Evolutionary conservation across 768 basidiomycete genomes (phyloP), one percentile per base, ranked within the genome.

Genomic region (Boletus rubroflammeus): DNA sequence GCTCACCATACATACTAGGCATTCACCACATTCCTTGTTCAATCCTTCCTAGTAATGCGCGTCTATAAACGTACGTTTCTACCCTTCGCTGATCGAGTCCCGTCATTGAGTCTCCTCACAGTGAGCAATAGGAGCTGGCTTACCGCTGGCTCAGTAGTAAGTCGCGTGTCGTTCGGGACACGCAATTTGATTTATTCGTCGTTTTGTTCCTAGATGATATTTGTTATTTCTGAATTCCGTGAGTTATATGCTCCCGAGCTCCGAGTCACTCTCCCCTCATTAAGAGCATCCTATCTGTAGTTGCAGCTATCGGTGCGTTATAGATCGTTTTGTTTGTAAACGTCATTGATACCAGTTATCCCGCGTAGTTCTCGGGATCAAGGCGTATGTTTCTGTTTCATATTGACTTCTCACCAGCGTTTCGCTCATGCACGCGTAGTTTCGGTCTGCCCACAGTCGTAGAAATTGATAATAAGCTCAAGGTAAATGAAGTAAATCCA

Each of bases 11-110:
- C 15, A 15, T 34, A 4, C 13, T 32, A 67, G 66, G 59, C 73
- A 29, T 62, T 81, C 19, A 81, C 78, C 13, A 78, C 75, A 6
- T 67, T 75, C 39, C 64, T 81, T 21, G 82, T 83, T 6, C 83
- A 84, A 67, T 74, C 78, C 36, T 84, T 83, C 67, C 73, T 82
- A 54, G 62, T 73, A 0, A 66, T 74, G 57, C 78, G 82, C 1
- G 70, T 84, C 3, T 84, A 77, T 72, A 73, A 67, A 45, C 61
- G 78, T 80, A 61, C 47, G 78, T 68, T 39, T 38, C 28, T n/a
- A 17, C n/a, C 13, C 8, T 21, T 41, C 15, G 1, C 40, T 48
- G 14, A 8, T 6, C 17, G n/a, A 19, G 6, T 13, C 9, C 31
- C 38, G 39, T 34, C 17, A 44, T 50, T 47, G 25, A 61, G 15